Evolutionary conservation across 169 alveolate species (phyloP).

Genomic region (Plasmodium cynomolgi): DNA sequence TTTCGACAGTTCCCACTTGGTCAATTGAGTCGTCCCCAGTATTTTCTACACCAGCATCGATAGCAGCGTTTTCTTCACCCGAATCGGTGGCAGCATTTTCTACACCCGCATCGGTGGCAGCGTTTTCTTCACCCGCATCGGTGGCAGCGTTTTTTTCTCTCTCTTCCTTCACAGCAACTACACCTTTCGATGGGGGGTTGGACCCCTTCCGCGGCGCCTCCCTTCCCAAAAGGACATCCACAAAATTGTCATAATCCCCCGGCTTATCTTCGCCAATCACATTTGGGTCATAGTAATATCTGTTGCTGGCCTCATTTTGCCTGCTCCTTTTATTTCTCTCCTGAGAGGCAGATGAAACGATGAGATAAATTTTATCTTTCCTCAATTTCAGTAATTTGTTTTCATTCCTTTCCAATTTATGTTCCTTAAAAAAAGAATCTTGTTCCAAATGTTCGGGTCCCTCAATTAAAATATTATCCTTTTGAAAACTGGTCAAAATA

Average conservation of each 20-base stretch:
- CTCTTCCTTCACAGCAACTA: neutral
- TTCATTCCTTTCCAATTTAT: neutral
- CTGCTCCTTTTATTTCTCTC: constrained; percentile 24
- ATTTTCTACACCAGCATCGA: neutral
- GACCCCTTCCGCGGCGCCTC: neutral
- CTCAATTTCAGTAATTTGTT: constrained; percentile 21
- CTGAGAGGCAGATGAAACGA: constrained; percentile 19
- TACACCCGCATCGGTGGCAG: neutral
- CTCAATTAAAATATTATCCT: constrained; percentile 25
- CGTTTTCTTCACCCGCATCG: neutral
- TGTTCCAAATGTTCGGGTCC: neutral
- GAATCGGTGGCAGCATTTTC: neutral
- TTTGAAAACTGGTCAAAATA: constrained; percentile 54
- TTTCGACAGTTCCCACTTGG: neutral
- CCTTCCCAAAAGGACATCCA: constrained; percentile 15
- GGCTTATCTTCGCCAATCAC: neutral
- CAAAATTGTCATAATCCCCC: neutral
- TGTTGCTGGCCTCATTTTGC: constrained; percentile 17
- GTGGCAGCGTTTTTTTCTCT: neutral
- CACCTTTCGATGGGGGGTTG: neutral
- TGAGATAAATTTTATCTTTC: constrained; percentile 32
- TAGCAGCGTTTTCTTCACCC: neutral
- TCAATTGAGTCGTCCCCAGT: neutral
- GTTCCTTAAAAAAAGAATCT: constrained; percentile 6
- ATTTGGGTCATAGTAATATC: constrained; percentile 39